A percentile compares a stretch with the other conserved stretches of the same genome.
These are phyloP conservation scores for Cercospora sp. DNA, from an alignment of 2,329 filamentous ascomycete genomes.

Conservation along the genomic window DNA sequence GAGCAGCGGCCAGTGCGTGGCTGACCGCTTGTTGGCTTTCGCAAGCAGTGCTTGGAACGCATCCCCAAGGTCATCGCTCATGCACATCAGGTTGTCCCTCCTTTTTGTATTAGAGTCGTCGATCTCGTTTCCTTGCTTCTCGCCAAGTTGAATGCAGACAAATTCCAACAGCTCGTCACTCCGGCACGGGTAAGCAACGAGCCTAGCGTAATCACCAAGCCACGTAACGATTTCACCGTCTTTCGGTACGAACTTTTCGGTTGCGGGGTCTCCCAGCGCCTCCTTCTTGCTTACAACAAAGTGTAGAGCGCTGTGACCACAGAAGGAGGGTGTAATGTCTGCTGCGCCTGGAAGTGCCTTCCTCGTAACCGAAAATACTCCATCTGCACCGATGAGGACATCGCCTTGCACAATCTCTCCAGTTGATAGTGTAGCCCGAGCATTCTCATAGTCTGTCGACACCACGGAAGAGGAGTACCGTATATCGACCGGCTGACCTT, in stretches of 20 bases:
- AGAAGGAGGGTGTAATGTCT: conserved; percentile 32
- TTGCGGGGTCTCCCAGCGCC: conserved; percentile 46
- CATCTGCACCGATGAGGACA: conserved; percentile 39
- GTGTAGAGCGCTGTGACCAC: conserved; percentile 60
- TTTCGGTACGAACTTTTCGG: conserved; percentile 38
- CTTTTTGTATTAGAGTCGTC: not conserved
- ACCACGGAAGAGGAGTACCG: conserved; percentile 31
- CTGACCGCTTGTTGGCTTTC: conserved; percentile 41
- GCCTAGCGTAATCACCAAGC: conserved; percentile 42
- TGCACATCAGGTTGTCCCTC: not conserved
- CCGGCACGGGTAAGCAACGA: conserved; percentile 52
- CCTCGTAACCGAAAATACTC: conserved; percentile 34
- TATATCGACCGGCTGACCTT: conserved; percentile 32
- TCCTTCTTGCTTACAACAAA: conserved; percentile 55
- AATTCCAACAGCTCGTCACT: conserved; percentile 53
- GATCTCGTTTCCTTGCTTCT: not conserved
- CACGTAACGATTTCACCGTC: conserved; percentile 46
- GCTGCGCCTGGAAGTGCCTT: conserved; percentile 25
- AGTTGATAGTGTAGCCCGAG: conserved; percentile 31
- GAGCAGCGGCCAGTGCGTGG: conserved; percentile 61
- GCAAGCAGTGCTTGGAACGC: conserved; percentile 37
- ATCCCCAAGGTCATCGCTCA: conserved; percentile 41
- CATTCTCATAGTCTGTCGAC: conserved; percentile 30
- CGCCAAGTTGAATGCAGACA: conserved; percentile 44
- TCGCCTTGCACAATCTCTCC: conserved; percentile 35